These are phyloP conservation scores for Corniculantispora saksenae DNA, from an alignment of 2,329 filamentous ascomycete genomes.

Conservation along the genomic window DNA sequence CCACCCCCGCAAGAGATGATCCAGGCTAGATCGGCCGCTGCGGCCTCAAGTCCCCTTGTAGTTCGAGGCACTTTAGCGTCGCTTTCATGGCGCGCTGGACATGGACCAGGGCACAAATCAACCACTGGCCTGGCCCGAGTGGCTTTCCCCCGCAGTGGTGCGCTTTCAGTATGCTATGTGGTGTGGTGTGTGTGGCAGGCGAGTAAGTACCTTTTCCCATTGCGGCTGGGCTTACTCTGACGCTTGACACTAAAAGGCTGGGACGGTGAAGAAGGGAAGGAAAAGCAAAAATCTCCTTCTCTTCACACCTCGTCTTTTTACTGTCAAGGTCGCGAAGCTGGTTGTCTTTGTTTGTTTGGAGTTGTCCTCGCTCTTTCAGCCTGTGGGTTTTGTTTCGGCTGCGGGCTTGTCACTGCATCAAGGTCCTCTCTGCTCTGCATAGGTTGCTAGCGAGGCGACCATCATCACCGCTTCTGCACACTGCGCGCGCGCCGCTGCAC, in stretches of 20 bases:
- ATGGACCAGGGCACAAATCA: background rate
- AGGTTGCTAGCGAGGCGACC: background rate
- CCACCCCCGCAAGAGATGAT: slow-evolving; percentile 9
- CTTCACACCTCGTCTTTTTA: background rate
- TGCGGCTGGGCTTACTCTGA: slow-evolving; percentile 12
- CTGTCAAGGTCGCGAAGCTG: background rate
- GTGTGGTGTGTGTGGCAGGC: too few relatives aligned
- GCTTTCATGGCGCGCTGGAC: background rate
- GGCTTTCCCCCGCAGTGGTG: background rate
- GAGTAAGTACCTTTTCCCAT: slow-evolving; percentile 4
- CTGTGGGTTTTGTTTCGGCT: background rate
- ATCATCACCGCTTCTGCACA: background rate
- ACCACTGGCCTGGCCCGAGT: background rate
- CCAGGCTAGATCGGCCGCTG: slow-evolving; percentile 12
- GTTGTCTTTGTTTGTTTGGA: background rate
- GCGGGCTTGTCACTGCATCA: background rate
- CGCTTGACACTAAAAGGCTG: background rate
- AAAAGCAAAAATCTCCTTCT: background rate
- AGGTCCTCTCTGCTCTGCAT: background rate
- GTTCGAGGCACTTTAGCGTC: slow-evolving; percentile 8
- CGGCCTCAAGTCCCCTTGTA: slow-evolving; percentile 2
- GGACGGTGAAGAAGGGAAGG: background rate
- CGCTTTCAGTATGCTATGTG: background rate
- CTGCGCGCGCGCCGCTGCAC: background rate
- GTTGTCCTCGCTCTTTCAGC: background rate